phyloP scores from a whole-genome alignment of 192 early-diverging fungal genomes.

The Rhizophagus sp. region DNA sequence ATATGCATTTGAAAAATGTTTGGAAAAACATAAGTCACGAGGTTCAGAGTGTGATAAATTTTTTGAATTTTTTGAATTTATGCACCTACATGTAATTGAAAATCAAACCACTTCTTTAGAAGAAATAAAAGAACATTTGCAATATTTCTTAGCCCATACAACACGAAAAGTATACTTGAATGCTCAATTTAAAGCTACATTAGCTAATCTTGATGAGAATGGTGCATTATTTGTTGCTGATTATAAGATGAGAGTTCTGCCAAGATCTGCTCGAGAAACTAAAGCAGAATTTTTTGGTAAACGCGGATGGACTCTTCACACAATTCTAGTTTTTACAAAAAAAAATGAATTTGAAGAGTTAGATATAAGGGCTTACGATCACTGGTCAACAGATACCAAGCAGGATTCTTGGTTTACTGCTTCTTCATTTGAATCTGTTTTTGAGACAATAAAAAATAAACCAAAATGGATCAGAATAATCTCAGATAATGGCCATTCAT shows the following conservation, averaged over 20 bases:
- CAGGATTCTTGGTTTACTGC: neutral
- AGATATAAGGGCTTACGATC: neutral
- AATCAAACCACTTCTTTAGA: neutral
- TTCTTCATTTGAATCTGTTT: neutral
- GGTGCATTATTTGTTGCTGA: neutral
- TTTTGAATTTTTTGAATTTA: constrained; percentile 12
- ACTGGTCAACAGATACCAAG: neutral
- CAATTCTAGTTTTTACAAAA: neutral
- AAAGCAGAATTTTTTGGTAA: neutral
- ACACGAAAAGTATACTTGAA: neutral
- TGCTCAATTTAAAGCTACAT: neutral
- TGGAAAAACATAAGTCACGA: neutral
- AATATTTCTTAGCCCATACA: neutral
- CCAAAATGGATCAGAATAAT: neutral
- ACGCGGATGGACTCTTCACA: neutral
- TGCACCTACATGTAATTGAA: neutral
- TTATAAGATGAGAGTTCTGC: neutral
- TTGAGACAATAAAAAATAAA: neutral
- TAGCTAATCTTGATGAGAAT: neutral
- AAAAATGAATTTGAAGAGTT: neutral
- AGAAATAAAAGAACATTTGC: neutral
- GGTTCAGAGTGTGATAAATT: neutral
- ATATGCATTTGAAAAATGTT: neutral
- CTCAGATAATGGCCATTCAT: neutral
- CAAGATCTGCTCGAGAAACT: neutral